Evolutionary conservation across 2,329 filamentous ascomycete species (phyloP), one percentile per base, ranked within the genome.

Genomic region (Madurella fahalii): DNA sequence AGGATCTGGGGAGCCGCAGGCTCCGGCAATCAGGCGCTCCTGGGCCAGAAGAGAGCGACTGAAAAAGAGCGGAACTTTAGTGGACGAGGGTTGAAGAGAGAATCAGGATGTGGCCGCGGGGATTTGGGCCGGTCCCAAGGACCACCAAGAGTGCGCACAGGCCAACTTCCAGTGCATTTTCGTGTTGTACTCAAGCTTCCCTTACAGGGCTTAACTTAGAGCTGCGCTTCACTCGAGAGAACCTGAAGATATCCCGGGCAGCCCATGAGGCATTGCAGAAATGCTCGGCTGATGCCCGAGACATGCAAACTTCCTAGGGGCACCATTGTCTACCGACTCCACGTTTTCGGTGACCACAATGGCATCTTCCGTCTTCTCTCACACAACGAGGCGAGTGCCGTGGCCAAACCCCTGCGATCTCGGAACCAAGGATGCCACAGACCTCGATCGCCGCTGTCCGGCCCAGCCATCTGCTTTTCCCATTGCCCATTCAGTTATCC

Each of bases 401-500:
- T 20, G 37, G 25, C 18, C 18, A 25, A 43, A 40, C 32, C 50
- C 50, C 16, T 25, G 43, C 30, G 32, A 47, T 42, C 39, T 17
- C 32, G 30, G 40, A 40, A 46, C 34, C 43, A 40, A 17, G 40
- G 42, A 13, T 43, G 43, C 41, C 50, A 50, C 54, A 46, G 30
- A 44, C 25, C 25, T 25, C 25, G 25, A 25, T 25, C 25, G 25
- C 25, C 3, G 7, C 25, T 25, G 25, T 25, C 25, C 25, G 37
- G 32, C 46, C 55, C 65, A 67, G 61, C 65, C 64, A 66, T 64
- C 64, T 49, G 17, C 49, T 52, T 65, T 65, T 43, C 44, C 25
- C 18, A 32, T 15, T 20, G 25, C 7, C 25, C 25, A 25, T 4
- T n/a, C n/a, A n/a, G n/a, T n/a, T 25, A 25, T 25, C 25, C 43